Evolutionary conservation across 192 early-diverging fungal species (phyloP).

Genomic region (Spinellus fusiger): DNA sequence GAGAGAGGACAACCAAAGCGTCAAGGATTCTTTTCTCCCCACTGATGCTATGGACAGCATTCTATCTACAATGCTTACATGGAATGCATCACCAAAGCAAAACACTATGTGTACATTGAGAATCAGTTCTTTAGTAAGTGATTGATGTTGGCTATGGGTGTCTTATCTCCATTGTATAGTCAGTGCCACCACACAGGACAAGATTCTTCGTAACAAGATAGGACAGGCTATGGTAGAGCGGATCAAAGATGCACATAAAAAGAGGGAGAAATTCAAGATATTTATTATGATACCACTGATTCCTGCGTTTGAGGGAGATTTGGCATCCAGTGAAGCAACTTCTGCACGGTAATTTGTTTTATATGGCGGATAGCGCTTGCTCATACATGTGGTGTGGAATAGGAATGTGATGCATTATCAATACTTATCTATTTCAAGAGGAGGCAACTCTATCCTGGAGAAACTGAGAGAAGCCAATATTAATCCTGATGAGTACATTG

Average conservation of each 20-base stretch:
- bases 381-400: background rate
- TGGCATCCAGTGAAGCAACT: constrained; percentile 63
- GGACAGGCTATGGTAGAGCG: constrained; percentile 63
- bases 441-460: constrained; percentile 58
- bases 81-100: constrained; percentile 60
- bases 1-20: too few relatives aligned
- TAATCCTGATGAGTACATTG: constrained; percentile 56
- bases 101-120: constrained; percentile 93
- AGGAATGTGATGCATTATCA: constrained; percentile 75
- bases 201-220: constrained; percentile 27
- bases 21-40: too few relatives aligned
- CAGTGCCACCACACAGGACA: constrained; percentile 10
- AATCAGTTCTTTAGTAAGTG: constrained; percentile 89
- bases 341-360: constrained; percentile 44
- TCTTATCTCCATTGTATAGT: background rate
- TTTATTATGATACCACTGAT: constrained; percentile 78
- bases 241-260: constrained; percentile 64
- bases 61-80: constrained; percentile 83
- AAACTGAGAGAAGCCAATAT: constrained; percentile 53
- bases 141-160: background rate
- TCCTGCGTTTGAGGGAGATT: constrained; percentile 81
- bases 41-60: too few relatives aligned
- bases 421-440: constrained; percentile 70
- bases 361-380: background rate
- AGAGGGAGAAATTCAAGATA: constrained; percentile 63